phyloP scores from a whole-genome alignment of 495 filamentous ascomycete genomes.

The Penicillium taxi region DNA sequence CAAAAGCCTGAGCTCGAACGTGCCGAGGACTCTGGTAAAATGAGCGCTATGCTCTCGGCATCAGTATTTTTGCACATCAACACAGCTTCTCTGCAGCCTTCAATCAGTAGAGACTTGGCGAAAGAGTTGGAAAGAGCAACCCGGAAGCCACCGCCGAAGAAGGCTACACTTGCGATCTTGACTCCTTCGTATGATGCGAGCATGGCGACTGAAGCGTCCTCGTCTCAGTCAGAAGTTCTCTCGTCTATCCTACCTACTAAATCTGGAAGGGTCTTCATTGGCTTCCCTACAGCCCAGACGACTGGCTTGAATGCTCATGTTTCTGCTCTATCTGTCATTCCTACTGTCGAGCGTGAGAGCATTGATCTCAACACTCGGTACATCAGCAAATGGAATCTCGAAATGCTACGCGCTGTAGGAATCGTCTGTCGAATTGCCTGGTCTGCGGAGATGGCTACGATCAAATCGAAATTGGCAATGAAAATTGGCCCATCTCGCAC shows the following conservation, averaged over 20 bases:
- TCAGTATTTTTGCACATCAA: conserved; percentile 83
- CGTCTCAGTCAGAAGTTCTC: conserved; percentile 71
- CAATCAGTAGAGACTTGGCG: conserved; percentile 56
- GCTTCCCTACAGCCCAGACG: conserved; percentile 94
- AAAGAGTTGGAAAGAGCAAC: conserved; percentile 88
- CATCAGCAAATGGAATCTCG: conserved; percentile 89
- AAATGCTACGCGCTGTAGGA: conserved; percentile 85
- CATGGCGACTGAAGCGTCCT: conserved; percentile 50
- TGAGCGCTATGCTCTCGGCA: conserved; percentile 56
- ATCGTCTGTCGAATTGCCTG: conserved; percentile 86
- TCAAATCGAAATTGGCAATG: conserved; percentile 42
- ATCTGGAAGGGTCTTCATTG: conserved; percentile 87
- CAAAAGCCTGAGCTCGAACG: conserved; percentile 28
- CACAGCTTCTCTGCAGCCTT: conserved; percentile 68
- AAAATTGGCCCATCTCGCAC: conserved; percentile 37
- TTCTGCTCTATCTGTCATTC: conserved; percentile 98
- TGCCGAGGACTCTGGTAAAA: conserved; percentile 51
- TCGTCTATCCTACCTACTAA: conserved; percentile 80
- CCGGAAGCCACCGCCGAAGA: conserved; percentile 89
- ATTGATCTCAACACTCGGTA: conserved; percentile 94
- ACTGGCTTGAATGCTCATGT: conserved; percentile 91
- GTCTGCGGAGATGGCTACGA: conserved; percentile 70
- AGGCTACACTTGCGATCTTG: conserved; percentile 73
- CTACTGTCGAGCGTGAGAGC: conserved; percentile 95
- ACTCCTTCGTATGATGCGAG: conserved; percentile 86